Evolutionary conservation across 441 rosid genomes (phyloP).

Genomic region (Daphne laureola): DNA sequence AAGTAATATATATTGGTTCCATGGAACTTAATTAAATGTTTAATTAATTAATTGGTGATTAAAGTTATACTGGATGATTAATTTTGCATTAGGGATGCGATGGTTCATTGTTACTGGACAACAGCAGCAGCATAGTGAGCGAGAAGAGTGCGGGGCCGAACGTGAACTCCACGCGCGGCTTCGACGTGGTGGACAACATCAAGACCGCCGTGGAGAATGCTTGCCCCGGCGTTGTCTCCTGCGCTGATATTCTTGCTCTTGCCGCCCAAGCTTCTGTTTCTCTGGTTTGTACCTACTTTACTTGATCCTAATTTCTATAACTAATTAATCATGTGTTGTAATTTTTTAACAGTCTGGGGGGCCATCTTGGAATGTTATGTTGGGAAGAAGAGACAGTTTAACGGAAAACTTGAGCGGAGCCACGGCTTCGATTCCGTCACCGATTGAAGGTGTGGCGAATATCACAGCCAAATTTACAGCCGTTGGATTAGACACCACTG

Average conservation of each 20-base stretch:
- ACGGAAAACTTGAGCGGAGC: conserved; percentile 28
- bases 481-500: conserved; percentile 38
- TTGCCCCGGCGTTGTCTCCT: conserved; percentile 41
- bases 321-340: too few relatives aligned
- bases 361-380: conserved; percentile 35
- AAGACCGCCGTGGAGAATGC: conserved; percentile 32
- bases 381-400: conserved; percentile 42
- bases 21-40: too few relatives aligned
- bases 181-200: conserved; percentile 35
- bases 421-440: conserved; percentile 27
- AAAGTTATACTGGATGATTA: background rate
- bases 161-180: conserved; percentile 36
- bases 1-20: too few relatives aligned
- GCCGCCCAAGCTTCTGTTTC: conserved; percentile 39
- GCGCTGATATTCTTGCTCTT: conserved; percentile 47
- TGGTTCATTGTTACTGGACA: conserved; percentile 43
- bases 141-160: conserved; percentile 44
- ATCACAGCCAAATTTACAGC: conserved; percentile 31
- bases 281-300: conserved; percentile 19
- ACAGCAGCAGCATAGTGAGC: conserved; percentile 31
- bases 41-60: too few relatives aligned
- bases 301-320: too few relatives aligned
- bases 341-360: conserved; percentile 34
- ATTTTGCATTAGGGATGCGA: conserved; percentile 44
- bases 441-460: conserved; percentile 20